Base-by-base conservation (phyloP, 768 basidiomycete genomes). In the Macrolepiota fuliginosa region DNA sequence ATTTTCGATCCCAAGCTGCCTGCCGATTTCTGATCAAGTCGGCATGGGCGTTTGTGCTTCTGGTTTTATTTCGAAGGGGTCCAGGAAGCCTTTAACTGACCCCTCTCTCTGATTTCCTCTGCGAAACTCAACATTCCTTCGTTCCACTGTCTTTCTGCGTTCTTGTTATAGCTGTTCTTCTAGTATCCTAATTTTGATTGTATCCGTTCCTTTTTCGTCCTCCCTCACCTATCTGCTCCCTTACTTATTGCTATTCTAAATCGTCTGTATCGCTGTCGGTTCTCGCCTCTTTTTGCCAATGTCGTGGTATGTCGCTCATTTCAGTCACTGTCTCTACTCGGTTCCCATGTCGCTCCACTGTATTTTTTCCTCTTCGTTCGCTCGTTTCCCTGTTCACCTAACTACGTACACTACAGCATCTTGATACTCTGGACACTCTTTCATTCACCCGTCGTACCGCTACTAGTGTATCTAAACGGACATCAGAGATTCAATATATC, bases 211-310 rank as follows among this genome's bases (percentile, higher is more conserved):
- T 42, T 25, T 29, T 11, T 22, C 2, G 7, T n/a, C n/a, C n/a
- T 19, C 19, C 42, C 19, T 19, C n/a, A 2, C 42, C 42, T 45
- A 9, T 3, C 51, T n/a, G 11, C 22, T 45, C 51, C 9, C 47
- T 53, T 24, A 60, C 22, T 53, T 54, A 45, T 53, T 37, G 17
- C 13, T 53, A 45, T 53, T 60, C 52, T 45, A 53, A 54, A 25
- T 32, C 51, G 42, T 29, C 22, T 42, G 37, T 24, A 45, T 35
- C 27, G 17, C 36, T 39, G 7, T 37, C 11, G 27, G 29, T 24
- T 9, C 7, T 45, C 54, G 9, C 15, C 11, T 32, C 3, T 32
- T 7, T 32, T 32, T 32, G 29, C 29, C 7, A 32, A 32, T 32
- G 29, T 32, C 7, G 29, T 32, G 7, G 3, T 24, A n/a, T 17